phyloP scores from a whole-genome alignment of 257 asterid species.

The Cruciata laevipes region DNA sequence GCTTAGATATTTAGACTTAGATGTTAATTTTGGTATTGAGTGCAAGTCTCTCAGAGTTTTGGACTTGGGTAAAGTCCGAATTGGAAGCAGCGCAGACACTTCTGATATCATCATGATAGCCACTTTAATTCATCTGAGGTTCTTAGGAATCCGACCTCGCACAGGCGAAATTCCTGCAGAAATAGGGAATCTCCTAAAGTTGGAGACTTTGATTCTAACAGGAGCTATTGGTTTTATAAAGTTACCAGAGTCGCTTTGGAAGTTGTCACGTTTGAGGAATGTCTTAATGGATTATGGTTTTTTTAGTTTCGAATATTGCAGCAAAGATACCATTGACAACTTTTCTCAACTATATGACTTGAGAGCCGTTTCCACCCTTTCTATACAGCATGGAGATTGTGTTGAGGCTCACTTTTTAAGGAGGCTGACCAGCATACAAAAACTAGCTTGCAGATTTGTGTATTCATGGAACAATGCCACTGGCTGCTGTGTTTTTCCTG shows the following conservation, averaged over 20 bases:
- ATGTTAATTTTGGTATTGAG: neutral
- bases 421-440: no score
- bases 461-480: no score
- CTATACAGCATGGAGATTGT: neutral
- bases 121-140: neutral
- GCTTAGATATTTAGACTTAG: neutral
- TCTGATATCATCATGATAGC: neutral
- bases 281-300: neutral
- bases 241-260: neutral
- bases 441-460: no score
- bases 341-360: neutral
- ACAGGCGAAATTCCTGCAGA: neutral
- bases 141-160: neutral
- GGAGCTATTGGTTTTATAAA: neutral
- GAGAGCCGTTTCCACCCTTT: neutral
- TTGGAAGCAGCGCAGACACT: neutral
- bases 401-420: neutral
- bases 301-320: neutral
- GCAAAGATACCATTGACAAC: neutral
- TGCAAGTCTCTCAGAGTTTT: neutral
- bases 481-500: no score
- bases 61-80: no score
- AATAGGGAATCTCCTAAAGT: neutral
- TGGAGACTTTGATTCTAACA: neutral
- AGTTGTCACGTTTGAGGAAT: neutral